These are phyloP conservation scores for Penicillium cinerascens DNA, from an alignment of 495 filamentous ascomycete species.

Conservation along the genomic window DNA sequence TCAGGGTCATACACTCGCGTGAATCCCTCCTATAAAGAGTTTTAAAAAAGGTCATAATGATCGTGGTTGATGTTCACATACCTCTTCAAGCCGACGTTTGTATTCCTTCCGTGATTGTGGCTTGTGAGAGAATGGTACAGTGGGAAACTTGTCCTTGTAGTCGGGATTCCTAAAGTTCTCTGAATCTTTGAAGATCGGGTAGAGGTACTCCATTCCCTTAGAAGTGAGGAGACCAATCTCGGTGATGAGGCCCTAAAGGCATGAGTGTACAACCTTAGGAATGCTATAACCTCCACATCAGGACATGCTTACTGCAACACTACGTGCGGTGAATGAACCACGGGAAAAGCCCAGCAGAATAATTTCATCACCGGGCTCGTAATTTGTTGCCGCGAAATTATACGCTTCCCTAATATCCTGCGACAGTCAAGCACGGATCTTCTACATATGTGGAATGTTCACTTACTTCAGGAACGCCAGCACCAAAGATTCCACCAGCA, in stretches of 20 bases:
- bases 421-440: background rate
- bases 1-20: conserved; percentile 34
- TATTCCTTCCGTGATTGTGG: conserved; percentile 39
- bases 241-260: conserved; percentile 52
- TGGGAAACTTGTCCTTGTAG: conserved; percentile 54
- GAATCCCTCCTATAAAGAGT: conserved; percentile 25
- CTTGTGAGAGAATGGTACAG: conserved; percentile 56
- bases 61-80: background rate
- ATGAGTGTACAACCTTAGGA: background rate
- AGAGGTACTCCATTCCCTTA: conserved; percentile 59
- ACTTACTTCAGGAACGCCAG: conserved; percentile 44
- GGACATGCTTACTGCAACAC: conserved; percentile 35
- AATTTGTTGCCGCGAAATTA: conserved; percentile 65
- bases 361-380: conserved; percentile 63
- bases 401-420: conserved; percentile 65
- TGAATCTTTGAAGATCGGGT: conserved; percentile 62
- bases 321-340: conserved; percentile 68
- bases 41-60: background rate
- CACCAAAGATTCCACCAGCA: conserved; percentile 49
- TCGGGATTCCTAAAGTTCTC: conserved; percentile 51
- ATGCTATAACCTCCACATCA: background rate
- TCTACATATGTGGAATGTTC: conserved; percentile 3
- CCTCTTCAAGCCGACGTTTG: conserved; percentile 27
- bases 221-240: conserved; percentile 61
- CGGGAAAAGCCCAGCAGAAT: conserved; percentile 69